Base-by-base conservation (phyloP, 2,329 filamentous ascomycete species). In the Neofusicoccum cordaticola region DNA sequence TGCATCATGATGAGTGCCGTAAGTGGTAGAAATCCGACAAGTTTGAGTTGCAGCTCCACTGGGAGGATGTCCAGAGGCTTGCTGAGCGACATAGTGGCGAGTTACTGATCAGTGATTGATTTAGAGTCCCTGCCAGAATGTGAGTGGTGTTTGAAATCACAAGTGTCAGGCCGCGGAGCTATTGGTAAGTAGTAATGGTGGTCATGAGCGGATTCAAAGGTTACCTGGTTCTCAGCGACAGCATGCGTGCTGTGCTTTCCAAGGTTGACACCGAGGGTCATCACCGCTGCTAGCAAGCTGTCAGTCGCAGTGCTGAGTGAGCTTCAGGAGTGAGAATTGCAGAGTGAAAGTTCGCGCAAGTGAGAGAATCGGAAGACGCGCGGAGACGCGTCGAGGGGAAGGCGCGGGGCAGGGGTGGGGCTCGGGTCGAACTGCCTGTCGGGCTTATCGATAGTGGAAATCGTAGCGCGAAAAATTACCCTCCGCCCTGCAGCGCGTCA, bases 401-500 rank as follows among this genome's bases (percentile, higher is more conserved):
- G n/a, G 19, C n/a, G 48, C 48, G 48, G 48, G 15, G 31, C 27
- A 51, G 22, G 12, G 27, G n/a, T 35, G 47, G 52, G 22, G 53
- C 53, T 58, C 53, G 53, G 17, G 39, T 58, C 53, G 22, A 58
- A 7, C 44, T 58, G 53, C 53, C 27, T 13, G 53, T 5, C 7
- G 7, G n/a, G 12, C 45, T 61, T 61, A 50, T 61, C 57, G 57
- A 61, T 61, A 61, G 13, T 8, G 11, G 15, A 31, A 19, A n/a
- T 13, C 9, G 15, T 41, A 19, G n/a, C 57, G 45, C 57, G 57
- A 61, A 61, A 61, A 61, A 61, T 61, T 61, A 61, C 57, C 57
- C 44, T 47, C 44, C 57, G 53, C 53, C 35, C 15, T 39, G 13
- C 22, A 3, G 39, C 39, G 53, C 53, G 53, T 58, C 39, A 41